Evolutionary conservation across 179 eudicot species (phyloP).

Genomic region (Carnegiea gigantea): DNA sequence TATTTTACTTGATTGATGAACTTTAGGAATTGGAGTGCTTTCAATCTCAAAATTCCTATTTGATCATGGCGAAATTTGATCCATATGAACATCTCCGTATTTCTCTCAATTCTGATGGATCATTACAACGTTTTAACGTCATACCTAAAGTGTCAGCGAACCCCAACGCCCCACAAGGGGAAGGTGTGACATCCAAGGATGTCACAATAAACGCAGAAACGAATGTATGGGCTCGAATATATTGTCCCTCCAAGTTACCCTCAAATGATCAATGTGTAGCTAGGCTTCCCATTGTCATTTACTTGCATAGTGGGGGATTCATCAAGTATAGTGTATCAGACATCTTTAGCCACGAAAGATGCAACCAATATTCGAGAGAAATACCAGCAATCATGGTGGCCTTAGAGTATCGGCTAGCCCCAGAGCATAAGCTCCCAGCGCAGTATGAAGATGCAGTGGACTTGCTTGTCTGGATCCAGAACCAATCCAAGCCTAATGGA

Average conservation of each 20-base stretch:
- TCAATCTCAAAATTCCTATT: neutral
- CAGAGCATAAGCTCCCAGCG: constrained; percentile 35
- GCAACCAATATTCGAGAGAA: constrained; percentile 13
- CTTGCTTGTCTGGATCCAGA: constrained; percentile 44
- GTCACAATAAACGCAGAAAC: constrained; percentile 29
- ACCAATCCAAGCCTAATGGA: constrained; percentile 37
- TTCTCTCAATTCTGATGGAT: constrained; percentile 38
- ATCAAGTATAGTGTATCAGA: constrained; percentile 30
- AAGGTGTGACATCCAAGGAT: constrained; percentile 41
- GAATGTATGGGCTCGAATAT: constrained; percentile 36
- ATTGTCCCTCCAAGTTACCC: constrained; percentile 40
- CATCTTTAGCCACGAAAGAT: constrained; percentile 27
- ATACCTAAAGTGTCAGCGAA: constrained; percentile 24
- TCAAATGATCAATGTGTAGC: constrained; percentile 37
- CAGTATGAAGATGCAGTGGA: constrained; percentile 53
- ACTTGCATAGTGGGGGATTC: constrained; percentile 57
- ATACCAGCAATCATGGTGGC: constrained; percentile 28
- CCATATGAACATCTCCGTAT: constrained; percentile 48
- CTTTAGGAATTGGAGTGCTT: neutral
- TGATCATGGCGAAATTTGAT: constrained; percentile 44
- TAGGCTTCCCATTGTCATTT: constrained; percentile 39
- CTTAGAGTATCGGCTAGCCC: constrained; percentile 37
- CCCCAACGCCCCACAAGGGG: constrained; percentile 28
- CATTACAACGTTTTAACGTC: constrained; percentile 26
- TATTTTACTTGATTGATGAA: neutral